These are phyloP conservation scores for Drosera spatulata DNA, from an alignment of 179 eudicot genomes.

Conservation along the genomic window DNA sequence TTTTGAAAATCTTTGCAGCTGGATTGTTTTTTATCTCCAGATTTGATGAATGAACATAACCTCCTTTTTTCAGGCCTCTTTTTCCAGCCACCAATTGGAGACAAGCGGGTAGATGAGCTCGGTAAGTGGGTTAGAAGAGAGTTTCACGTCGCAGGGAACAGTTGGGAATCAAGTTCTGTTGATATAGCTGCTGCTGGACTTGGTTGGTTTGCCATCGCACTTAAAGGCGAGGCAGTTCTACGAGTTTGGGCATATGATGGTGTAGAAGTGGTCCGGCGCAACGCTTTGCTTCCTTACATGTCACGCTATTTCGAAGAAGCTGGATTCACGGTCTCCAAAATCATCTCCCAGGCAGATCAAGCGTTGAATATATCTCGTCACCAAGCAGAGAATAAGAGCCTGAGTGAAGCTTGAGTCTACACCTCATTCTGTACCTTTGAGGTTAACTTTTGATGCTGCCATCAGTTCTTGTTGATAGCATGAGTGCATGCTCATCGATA, in stretches of 20 bases:
- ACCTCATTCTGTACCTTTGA: background rate
- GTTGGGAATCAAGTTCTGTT: constrained; percentile 67
- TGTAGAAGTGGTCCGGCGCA: constrained; percentile 51
- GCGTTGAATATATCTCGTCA: constrained; percentile 25
- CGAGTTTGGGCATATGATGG: constrained; percentile 86
- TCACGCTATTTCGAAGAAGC: constrained; percentile 61
- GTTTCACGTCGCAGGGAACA: constrained; percentile 42
- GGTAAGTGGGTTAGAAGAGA: constrained; percentile 67
- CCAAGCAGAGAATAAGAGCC: constrained; percentile 21
- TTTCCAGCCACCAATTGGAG: constrained; percentile 80
- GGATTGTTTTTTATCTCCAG: background rate
- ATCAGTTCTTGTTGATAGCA: background rate
- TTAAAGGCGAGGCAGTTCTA: constrained; percentile 61
- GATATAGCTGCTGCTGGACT: constrained; percentile 87
- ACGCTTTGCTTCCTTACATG: constrained; percentile 60
- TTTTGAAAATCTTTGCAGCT: too few relatives aligned
- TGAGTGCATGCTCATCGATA: too few relatives aligned
- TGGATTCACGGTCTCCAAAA: constrained; percentile 75
- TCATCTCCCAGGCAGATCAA: constrained; percentile 69
- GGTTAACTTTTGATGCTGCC: background rate
- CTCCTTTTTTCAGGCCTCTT: background rate
- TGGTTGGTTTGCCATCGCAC: constrained; percentile 92
- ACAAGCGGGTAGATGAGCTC: constrained; percentile 50
- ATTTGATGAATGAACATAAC: background rate
- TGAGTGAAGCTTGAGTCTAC: background rate